Evolutionary conservation across 2,329 filamentous ascomycete genomes (phyloP).

Genomic region (Kalaharituber pfeilii): DNA sequence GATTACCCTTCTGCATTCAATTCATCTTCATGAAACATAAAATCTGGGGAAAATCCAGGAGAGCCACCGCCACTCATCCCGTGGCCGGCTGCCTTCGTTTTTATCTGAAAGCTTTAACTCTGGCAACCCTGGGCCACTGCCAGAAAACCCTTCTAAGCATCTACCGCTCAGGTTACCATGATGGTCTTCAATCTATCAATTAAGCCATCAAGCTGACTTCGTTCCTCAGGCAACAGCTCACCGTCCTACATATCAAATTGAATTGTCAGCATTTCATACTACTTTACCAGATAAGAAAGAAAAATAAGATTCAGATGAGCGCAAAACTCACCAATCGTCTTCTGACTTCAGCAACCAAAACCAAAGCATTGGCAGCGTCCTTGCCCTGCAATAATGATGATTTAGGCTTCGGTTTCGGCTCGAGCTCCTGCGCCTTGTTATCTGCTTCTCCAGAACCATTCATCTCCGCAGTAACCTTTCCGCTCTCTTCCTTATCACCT

Average conservation of each 20-base stretch:
- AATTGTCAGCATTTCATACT: neutral
- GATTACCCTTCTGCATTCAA: no score
- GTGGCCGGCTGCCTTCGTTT: no score
- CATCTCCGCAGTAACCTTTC: neutral
- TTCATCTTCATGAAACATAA: no score
- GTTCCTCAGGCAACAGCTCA: neutral
- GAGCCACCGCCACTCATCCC: no score
- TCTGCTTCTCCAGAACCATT: neutral
- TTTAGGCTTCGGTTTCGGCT: neutral
- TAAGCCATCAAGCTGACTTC: neutral
- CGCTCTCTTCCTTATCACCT: neutral
- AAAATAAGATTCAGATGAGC: no score
- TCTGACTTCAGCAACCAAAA: conserved; percentile 10
- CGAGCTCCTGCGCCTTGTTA: neutral
- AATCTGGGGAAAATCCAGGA: no score
- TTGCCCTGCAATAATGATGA: conserved; percentile 6
- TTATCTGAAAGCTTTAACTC: no score
- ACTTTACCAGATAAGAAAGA: neutral
- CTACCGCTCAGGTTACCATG: no score
- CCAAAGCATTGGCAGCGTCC: conserved; percentile 10
- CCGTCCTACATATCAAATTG: neutral
- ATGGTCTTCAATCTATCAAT: neutral
- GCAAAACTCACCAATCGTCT: conserved; percentile 6
- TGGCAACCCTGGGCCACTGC: no score
- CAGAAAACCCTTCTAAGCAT: no score